Conservation (phyloP, 345 rosid species). For the Linum trigynum region DNA sequence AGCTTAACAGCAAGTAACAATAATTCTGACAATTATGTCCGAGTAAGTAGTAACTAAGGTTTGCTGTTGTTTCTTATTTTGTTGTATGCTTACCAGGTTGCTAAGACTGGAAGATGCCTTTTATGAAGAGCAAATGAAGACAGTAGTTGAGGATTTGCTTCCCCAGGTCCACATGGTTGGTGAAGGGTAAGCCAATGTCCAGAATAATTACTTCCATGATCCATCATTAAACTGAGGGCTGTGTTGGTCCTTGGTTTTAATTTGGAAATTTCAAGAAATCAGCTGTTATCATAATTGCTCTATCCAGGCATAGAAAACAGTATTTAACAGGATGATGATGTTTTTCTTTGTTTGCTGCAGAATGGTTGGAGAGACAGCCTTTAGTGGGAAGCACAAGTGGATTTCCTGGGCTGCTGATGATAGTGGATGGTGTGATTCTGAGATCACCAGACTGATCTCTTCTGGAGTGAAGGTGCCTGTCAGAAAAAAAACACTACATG, state of each 20-base stretch:
- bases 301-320: background rate
- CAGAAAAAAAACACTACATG: conserved; percentile 11
- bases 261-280: background rate
- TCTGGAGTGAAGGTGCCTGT: conserved; percentile 44
- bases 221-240: background rate
- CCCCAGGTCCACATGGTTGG: conserved; percentile 53
- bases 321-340: background rate
- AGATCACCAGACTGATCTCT: conserved; percentile 29
- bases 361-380: conserved; percentile 42
- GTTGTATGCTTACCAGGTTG: conserved; percentile 41
- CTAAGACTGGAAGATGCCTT: conserved; percentile 64
- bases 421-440: conserved; percentile 25
- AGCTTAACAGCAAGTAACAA: no score
- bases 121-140: conserved; percentile 42
- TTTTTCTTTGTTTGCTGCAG: conserved; percentile 12
- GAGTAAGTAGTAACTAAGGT: background rate
- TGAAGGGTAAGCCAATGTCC: conserved; percentile 56
- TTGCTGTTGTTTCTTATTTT: background rate
- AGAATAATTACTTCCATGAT: no score
- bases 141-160: conserved; percentile 45
- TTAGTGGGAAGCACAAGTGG: conserved; percentile 66
- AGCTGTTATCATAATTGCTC: background rate
- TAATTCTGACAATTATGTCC: no score
- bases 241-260: background rate
- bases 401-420: conserved; percentile 36